Base-by-base conservation (phyloP, 2,329 filamentous ascomycete genomes). In the Cladosporium halotolerans region DNA sequence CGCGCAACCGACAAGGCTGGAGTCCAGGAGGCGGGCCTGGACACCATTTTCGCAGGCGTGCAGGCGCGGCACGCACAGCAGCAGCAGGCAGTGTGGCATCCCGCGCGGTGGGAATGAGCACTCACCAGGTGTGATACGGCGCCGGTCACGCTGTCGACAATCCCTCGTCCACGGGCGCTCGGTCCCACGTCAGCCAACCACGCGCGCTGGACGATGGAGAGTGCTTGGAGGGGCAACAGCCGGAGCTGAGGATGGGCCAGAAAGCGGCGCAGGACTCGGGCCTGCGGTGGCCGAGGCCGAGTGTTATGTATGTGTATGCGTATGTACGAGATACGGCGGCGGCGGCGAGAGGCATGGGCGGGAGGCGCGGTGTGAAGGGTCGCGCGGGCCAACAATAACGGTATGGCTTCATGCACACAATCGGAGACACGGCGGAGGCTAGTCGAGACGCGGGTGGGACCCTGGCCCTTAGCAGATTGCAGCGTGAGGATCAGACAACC, bases 161-260 rank as follows among this genome's bases (percentile, higher is more conserved):
- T 39, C 8, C 19, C 40, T 39, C 47, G 34, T 34, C 34, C 46
- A 49, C 23, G 16, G 13, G 19, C 39, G 31, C 47, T 50, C 39
- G 47, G 47, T 51, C 48, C 48, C 41, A 51, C 48, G 48, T 51
- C 40, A 51, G 48, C 48, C 48, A 51, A 44, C 48, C 48, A 18
- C 28, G 34, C 39, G 28, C 39, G 16, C 28, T 9, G 36, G 34
- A 11, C 5, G 16, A 16, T 38, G 9, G 47, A 9, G 14, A 38
- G 18, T 16, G 41, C 16, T 51, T 16, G 48, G 32, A 51, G 34
- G 28, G 19, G 33, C 19, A 9, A 51, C 39, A 38, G 48, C 48
- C 48, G 48, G 34, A 51, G 48, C 48, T 51, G 38, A 28, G 48
- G 16, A 14, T 14, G 36, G 36, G 36, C 23, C 23, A 28, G 23